Percentiles rank a stretch among this genome's conserved stretches.
These are phyloP conservation scores for Talaromyces verruculosus DNA, from an alignment of 2,329 filamentous ascomycete genomes.

Conservation along the genomic window DNA sequence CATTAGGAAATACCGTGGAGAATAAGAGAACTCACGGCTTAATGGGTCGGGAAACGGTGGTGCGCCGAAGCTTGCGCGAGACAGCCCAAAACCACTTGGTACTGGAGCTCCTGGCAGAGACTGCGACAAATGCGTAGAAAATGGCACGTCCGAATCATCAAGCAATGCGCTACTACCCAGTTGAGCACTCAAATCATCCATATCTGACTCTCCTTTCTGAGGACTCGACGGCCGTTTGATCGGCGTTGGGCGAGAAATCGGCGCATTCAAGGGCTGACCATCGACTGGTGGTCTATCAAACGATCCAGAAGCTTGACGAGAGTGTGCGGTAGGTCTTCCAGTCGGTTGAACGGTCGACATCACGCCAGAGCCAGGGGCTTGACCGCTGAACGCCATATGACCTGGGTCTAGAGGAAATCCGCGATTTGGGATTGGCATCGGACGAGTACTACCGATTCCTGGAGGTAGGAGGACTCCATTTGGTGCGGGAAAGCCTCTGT, in stretches of 20 bases:
- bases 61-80: slow-evolving; percentile 45
- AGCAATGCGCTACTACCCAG: slow-evolving; percentile 88
- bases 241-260: slow-evolving; percentile 78
- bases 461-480: slow-evolving; percentile 56
- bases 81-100: slow-evolving; percentile 49
- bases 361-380: slow-evolving; percentile 40
- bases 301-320: slow-evolving; percentile 71
- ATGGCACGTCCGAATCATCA: slow-evolving; percentile 69
- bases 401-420: slow-evolving; percentile 40
- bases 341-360: slow-evolving; percentile 26
- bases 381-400: slow-evolving; percentile 41
- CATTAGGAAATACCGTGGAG: not conserved
- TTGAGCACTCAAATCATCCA: slow-evolving; percentile 73
- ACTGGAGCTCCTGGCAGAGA: slow-evolving; percentile 54
- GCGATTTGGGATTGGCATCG: slow-evolving; percentile 55
- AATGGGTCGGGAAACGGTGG: slow-evolving; percentile 47
- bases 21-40: slow-evolving; percentile 36
- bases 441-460: slow-evolving; percentile 58
- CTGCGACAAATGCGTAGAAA: slow-evolving; percentile 50
- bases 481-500: slow-evolving; percentile 53
- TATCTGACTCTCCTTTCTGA: slow-evolving; percentile 51
- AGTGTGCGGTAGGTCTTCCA: slow-evolving; percentile 57
- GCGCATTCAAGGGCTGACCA: slow-evolving; percentile 60
- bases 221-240: slow-evolving; percentile 81
- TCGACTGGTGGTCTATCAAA: slow-evolving; percentile 61